Conservation (phyloP, 2,329 filamentous ascomycete species). For the Epichloe gansuensis region DNA sequence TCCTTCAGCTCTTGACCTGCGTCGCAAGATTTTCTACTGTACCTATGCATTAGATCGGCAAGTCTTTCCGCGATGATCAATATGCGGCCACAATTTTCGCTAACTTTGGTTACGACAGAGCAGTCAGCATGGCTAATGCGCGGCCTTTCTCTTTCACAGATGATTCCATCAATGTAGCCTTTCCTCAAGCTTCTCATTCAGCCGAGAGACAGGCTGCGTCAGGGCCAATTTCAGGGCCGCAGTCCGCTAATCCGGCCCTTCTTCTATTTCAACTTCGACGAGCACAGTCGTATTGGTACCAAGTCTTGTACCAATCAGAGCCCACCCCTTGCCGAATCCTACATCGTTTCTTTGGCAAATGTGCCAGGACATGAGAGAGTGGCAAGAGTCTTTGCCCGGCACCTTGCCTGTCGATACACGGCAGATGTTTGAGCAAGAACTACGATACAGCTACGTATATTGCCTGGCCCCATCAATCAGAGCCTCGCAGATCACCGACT, state of each 20-base stretch:
- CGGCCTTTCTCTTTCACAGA: conserved; percentile 90
- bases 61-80: conserved; percentile 11
- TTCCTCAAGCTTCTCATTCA: conserved; percentile 45
- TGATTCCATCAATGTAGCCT: conserved; percentile 70
- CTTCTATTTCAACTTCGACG: conserved; percentile 74
- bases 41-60: conserved; percentile 83
- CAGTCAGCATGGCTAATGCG: conserved; percentile 79
- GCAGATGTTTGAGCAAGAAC: conserved; percentile 73
- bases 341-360: conserved; percentile 63
- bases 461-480: conserved; percentile 71
- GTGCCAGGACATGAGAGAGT: conserved; percentile 65
- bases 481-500: conserved; percentile 60
- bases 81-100: neutral
- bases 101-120: conserved; percentile 33
- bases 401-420: conserved; percentile 53
- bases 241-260: conserved; percentile 55
- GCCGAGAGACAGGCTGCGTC: conserved; percentile 30
- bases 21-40: conserved; percentile 79
- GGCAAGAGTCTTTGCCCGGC: conserved; percentile 65
- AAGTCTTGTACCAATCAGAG: conserved; percentile 72
- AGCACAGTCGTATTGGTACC: conserved; percentile 81
- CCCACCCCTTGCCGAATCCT: conserved; percentile 56
- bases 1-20: conserved; percentile 58
- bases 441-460: conserved; percentile 85
- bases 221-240: conserved; percentile 31